Percentiles rank a stretch among this genome's conserved stretches.
Conservation (phyloP, 208 protist species). For the Endotrypanum monterogeii region DNA sequence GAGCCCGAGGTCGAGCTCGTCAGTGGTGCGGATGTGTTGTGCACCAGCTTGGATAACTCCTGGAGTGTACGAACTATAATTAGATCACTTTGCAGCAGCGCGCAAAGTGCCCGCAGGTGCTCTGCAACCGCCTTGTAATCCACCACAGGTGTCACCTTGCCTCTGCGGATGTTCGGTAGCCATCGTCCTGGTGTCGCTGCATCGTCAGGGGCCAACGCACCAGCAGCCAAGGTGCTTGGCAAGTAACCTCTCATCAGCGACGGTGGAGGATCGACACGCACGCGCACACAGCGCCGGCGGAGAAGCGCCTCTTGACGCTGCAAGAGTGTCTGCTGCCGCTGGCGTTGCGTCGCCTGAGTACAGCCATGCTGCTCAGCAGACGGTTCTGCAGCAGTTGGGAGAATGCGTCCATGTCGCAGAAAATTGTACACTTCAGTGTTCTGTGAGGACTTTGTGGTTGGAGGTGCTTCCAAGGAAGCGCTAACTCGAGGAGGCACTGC, state of each 20-base stretch:
- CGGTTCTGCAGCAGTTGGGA: not conserved
- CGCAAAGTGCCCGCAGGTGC: conserved; percentile 20
- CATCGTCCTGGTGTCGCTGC: not conserved
- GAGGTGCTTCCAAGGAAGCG: not conserved
- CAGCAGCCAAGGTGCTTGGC: not conserved
- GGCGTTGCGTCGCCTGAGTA: not conserved
- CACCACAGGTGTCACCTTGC: conserved; percentile 9
- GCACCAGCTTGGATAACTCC: conserved; percentile 25
- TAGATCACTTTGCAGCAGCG: conserved; percentile 27
- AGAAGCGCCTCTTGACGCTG: conserved; percentile 13
- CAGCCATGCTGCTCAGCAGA: not conserved
- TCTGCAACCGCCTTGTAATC: conserved; percentile 21
- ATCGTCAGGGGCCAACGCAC: not conserved
- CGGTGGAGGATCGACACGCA: not conserved
- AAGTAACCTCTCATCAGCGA: no score
- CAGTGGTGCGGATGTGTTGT: not conserved
- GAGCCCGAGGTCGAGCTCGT: not conserved
- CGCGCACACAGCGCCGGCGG: conserved; percentile 12
- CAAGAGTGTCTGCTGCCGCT: conserved; percentile 2
- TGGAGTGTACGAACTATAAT: conserved; percentile 42
- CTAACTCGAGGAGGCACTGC: not conserved
- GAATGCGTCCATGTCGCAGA: not conserved
- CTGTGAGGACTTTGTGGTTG: not conserved
- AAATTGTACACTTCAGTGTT: not conserved
- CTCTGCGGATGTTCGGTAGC: not conserved